These are phyloP conservation scores for Aspergillus hiratsukae DNA, from an alignment of 2,329 filamentous ascomycete genomes.

Conservation along the genomic window DNA sequence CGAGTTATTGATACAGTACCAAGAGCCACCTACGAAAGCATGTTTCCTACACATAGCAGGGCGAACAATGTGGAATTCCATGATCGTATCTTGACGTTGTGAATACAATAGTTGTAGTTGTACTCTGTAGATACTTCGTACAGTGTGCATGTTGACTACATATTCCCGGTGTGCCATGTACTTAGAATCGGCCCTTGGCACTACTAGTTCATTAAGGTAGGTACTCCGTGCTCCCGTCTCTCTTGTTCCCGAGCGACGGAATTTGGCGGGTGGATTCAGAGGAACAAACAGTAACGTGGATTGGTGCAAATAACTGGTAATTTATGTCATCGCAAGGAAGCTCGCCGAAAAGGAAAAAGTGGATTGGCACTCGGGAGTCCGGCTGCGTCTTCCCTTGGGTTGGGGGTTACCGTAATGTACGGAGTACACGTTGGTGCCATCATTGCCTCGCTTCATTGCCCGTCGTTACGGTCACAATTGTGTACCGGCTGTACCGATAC, in stretches of 20 bases:
- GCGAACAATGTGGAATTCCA: conserved; percentile 10
- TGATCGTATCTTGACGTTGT: neutral
- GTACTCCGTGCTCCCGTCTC: neutral
- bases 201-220: neutral
- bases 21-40: neutral
- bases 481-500: conserved; percentile 32
- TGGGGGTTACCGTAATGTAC: conserved; percentile 23
- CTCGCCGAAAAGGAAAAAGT: neutral
- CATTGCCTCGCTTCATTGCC: conserved; percentile 10
- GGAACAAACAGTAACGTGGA: neutral
- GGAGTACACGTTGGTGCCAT: conserved; percentile 5
- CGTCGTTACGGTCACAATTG: conserved; percentile 17
- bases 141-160: neutral
- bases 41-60: neutral
- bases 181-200: neutral
- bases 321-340: neutral
- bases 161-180: neutral
- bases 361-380: conserved; percentile 18
- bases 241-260: conserved; percentile 15
- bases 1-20: neutral
- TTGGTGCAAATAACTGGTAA: neutral
- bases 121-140: neutral
- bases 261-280: conserved; percentile 10
- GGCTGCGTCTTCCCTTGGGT: conserved; percentile 16
- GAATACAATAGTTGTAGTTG: neutral